phyloP scores from a whole-genome alignment of 495 filamentous ascomycete species.

The Penicilliopsis zonata region DNA sequence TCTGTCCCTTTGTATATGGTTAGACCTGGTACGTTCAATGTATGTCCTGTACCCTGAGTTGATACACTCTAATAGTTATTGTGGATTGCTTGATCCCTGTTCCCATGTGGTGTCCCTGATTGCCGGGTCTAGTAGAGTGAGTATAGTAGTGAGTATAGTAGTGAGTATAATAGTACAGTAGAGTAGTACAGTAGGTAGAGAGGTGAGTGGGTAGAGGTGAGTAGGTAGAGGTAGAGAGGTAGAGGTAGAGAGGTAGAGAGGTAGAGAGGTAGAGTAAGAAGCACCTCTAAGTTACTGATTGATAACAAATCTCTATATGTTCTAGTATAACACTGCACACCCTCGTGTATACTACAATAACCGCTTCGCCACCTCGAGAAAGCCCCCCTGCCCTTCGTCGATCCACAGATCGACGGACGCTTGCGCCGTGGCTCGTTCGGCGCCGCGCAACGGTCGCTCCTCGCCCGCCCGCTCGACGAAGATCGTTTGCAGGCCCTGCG shows the following conservation, averaged over 20 bases:
- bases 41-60: no score
- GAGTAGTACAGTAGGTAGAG: constrained; percentile 11
- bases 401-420: constrained; percentile 36
- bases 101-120: no score
- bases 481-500: constrained; percentile 51
- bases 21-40: no score
- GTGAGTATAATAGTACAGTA: not conserved
- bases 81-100: no score
- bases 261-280: not conserved
- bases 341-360: constrained; percentile 7
- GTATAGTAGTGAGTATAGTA: not conserved
- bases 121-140: not conserved
- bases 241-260: not conserved
- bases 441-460: constrained; percentile 45
- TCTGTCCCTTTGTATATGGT: no score
- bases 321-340: not conserved
- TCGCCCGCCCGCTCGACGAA: constrained; percentile 62
- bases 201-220: constrained; percentile 48
- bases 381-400: constrained; percentile 12
- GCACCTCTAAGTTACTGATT: no score
- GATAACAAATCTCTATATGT: constrained; percentile 7
- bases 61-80: no score
- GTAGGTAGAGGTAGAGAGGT: not conserved
- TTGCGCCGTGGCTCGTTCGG: constrained; percentile 37
- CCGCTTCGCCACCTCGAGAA: constrained; percentile 21